These are phyloP conservation scores for Cymodocea nodosa DNA, from an alignment of 116 monocot species.

Conservation along the genomic window DNA sequence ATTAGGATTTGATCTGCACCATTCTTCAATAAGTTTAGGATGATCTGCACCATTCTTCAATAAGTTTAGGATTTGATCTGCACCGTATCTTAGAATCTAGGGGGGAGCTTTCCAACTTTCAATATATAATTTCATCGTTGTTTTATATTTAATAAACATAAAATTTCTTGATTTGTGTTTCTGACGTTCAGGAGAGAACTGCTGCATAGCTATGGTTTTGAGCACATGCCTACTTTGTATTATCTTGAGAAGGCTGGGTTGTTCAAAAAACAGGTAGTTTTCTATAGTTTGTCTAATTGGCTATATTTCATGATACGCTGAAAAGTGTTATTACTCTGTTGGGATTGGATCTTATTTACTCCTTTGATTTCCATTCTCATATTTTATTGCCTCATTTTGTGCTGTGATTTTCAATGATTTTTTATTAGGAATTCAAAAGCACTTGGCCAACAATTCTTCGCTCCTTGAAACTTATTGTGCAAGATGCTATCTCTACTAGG, in stretches of 20 bases:
- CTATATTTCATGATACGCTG: conserved; percentile 1
- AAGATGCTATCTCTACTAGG: conserved; percentile 73
- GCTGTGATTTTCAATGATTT: background rate
- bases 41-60: no score
- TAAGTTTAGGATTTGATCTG: no score
- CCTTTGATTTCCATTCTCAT: background rate
- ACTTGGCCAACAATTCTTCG: conserved; percentile 64
- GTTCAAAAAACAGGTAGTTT: conserved; percentile 73
- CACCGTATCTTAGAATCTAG: no score
- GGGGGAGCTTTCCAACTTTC: no score
- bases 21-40: no score
- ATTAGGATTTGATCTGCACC: no score
- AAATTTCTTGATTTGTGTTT: background rate
- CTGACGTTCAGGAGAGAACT: conserved; percentile 60
- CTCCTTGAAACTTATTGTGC: conserved; percentile 72
- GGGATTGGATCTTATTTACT: background rate
- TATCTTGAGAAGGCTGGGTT: conserved; percentile 93
- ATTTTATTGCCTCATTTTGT: no score
- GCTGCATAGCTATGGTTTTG: conserved; percentile 98
- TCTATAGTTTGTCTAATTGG: background rate
- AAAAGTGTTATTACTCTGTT: background rate
- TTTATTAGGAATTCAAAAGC: conserved; percentile 68
- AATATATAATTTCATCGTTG: background rate
- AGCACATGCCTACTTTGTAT: conserved; percentile 77
- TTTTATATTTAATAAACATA: conserved; percentile 1